Evolutionary conservation across 1,284 basidiomycete genomes (phyloP).

Genomic region (Ceratobasidium sp.): DNA sequence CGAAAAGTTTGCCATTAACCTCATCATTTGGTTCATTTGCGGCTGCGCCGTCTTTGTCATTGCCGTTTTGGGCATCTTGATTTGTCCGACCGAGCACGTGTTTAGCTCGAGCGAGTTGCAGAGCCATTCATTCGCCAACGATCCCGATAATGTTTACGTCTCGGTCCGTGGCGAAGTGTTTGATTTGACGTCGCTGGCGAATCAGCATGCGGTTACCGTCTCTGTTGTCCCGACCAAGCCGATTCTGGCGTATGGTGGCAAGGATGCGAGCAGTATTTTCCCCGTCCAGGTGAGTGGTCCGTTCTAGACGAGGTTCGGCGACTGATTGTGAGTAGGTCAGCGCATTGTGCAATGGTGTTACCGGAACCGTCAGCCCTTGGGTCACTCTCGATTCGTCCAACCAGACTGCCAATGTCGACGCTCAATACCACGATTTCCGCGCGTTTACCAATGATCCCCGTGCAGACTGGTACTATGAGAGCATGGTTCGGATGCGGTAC

Average conservation of each 20-base stretch:
- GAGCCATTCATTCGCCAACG: conserved; percentile 68
- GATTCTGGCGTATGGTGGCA: conserved; percentile 84
- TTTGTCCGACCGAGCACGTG: conserved; percentile 94
- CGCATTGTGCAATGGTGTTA: conserved; percentile 89
- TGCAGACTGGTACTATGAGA: conserved; percentile 98
- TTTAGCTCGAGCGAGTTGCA: conserved; percentile 81
- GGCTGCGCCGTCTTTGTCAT: conserved; percentile 91
- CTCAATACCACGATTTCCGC: conserved; percentile 94
- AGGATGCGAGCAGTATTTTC: conserved; percentile 80
- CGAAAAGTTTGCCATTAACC: conserved; percentile 94
- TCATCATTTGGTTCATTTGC: conserved; percentile 96
- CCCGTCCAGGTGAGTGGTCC: conserved; percentile 81
- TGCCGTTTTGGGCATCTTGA: conserved; percentile 83
- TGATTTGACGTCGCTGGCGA: conserved; percentile 68
- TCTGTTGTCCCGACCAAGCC: conserved; percentile 76
- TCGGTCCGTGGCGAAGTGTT: conserved; percentile 94
- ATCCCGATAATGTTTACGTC: conserved; percentile 78
- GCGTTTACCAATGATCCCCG: conserved; percentile 84
- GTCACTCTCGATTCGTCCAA: conserved; percentile 83
- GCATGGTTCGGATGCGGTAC: conserved; percentile 89
- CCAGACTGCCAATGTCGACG: conserved; percentile 69
- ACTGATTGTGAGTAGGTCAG: conserved; percentile 66
- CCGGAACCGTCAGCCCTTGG: conserved; percentile 83
- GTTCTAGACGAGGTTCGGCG: not conserved
- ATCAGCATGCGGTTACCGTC: conserved; percentile 71